These are phyloP conservation scores for Periconia sp. DNA, from an alignment of 2,329 filamentous ascomycete species.

Conservation along the genomic window DNA sequence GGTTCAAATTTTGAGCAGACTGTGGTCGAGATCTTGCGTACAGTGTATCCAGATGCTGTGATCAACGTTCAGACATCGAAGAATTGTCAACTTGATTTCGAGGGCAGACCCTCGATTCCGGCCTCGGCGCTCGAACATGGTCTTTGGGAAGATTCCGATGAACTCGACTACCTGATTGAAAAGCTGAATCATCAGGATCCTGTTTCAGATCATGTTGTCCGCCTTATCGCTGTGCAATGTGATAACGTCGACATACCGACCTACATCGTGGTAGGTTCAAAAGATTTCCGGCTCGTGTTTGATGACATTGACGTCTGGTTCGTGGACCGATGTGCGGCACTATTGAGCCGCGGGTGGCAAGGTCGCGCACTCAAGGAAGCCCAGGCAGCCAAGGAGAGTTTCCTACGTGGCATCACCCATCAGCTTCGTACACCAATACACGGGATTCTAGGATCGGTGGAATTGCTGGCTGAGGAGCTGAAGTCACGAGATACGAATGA, in stretches of 20 bases:
- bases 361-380: slow-evolving; percentile 49
- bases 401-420: slow-evolving; percentile 55
- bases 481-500: slow-evolving; percentile 27
- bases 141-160: slow-evolving; percentile 53
- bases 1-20: slow-evolving; percentile 28
- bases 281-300: slow-evolving; percentile 51
- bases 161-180: slow-evolving; percentile 48
- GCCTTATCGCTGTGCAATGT: slow-evolving; percentile 47
- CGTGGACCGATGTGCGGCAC: slow-evolving; percentile 47
- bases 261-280: slow-evolving; percentile 48
- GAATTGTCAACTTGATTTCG: slow-evolving; percentile 29
- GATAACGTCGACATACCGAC: slow-evolving; percentile 39
- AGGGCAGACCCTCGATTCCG: slow-evolving; percentile 31
- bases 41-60: slow-evolving; percentile 43
- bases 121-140: slow-evolving; percentile 44
- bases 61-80: slow-evolving; percentile 34
- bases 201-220: slow-evolving; percentile 38
- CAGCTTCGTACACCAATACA: slow-evolving; percentile 58
- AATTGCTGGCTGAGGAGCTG: slow-evolving; percentile 53
- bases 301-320: slow-evolving; percentile 58
- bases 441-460: slow-evolving; percentile 51
- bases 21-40: slow-evolving; percentile 36
- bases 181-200: slow-evolving; percentile 42
- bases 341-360: slow-evolving; percentile 49
- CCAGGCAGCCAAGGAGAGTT: slow-evolving; percentile 52